phyloP scores from a whole-genome alignment of 83 land plant species.

The Isoetes engelmannii region DNA sequence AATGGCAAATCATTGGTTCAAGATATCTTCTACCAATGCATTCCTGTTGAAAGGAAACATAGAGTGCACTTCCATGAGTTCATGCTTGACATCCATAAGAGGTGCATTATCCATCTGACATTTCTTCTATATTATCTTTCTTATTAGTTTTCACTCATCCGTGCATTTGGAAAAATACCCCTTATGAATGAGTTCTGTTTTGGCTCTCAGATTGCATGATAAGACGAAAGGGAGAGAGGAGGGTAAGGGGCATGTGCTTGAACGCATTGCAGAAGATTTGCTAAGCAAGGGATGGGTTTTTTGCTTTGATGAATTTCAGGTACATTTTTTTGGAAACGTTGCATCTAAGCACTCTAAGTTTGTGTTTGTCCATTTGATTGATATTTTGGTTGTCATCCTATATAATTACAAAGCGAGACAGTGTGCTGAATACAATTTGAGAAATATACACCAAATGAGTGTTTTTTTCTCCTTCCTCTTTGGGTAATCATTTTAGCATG shows the following conservation, averaged over 20 bases:
- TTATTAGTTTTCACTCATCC: neutral
- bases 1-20: constrained; percentile 36
- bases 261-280: constrained; percentile 22
- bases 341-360: neutral
- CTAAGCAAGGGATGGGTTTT: constrained; percentile 31
- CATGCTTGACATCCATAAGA: constrained; percentile 38
- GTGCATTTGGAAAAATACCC: neutral
- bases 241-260: constrained; percentile 26
- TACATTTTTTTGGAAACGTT: constrained; percentile 2
- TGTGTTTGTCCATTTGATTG: too few species aligned
- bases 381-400: too few species aligned
- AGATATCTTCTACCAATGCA: constrained; percentile 35
- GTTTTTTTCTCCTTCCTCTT: too few species aligned
- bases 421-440: too few species aligned
- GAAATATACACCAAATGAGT: too few species aligned
- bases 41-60: constrained; percentile 27
- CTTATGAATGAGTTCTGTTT: neutral
- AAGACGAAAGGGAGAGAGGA: constrained; percentile 10
- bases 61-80: constrained; percentile 37
- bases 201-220: constrained; percentile 21
- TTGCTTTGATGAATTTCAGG: constrained; percentile 40
- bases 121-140: neutral
- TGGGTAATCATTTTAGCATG: too few species aligned
- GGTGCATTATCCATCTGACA: constrained; percentile 7
- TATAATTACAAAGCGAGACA: too few species aligned